A percentile compares a stretch with the other conserved stretches of the same genome.
These are phyloP conservation scores for Mortierella sp. DNA, from an alignment of 371 early-diverging fungal species.

Conservation along the genomic window DNA sequence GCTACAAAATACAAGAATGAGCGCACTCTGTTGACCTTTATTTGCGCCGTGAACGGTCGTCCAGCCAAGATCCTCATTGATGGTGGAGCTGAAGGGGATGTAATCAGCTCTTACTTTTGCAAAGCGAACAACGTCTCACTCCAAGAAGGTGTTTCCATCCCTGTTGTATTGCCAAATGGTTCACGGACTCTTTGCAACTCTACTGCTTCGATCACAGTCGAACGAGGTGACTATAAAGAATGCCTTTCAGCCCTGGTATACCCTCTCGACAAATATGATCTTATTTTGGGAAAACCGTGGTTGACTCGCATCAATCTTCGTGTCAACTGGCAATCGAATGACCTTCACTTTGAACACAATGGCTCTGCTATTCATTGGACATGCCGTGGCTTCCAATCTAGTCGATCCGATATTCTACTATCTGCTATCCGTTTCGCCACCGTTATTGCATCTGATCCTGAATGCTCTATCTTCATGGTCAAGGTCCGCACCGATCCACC, in stretches of 20 bases:
- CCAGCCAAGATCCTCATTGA: constrained; percentile 12
- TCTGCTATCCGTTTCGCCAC: no score
- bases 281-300: constrained; percentile 26
- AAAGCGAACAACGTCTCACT: background rate
- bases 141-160: background rate
- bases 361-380: constrained; percentile 1
- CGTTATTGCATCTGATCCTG: no score
- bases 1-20: no score
- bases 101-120: constrained; percentile 7
- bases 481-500: no score
- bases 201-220: constrained; percentile 4
- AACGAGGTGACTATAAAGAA: no score
- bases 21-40: no score
- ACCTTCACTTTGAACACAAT: constrained; percentile 12
- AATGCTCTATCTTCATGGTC: no score
- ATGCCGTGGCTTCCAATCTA: no score
- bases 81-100: background rate
- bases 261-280: constrained; percentile 21
- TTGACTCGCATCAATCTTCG: constrained; percentile 5
- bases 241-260: constrained; percentile 10
- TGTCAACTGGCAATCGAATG: constrained; percentile 14
- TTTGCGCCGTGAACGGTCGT: constrained; percentile 7
- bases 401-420: no score
- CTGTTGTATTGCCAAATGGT: constrained; percentile 10
- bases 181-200: background rate